Base-by-base conservation (phyloP, 169 alveolate genomes). In the Plasmodium vivax region DNA sequence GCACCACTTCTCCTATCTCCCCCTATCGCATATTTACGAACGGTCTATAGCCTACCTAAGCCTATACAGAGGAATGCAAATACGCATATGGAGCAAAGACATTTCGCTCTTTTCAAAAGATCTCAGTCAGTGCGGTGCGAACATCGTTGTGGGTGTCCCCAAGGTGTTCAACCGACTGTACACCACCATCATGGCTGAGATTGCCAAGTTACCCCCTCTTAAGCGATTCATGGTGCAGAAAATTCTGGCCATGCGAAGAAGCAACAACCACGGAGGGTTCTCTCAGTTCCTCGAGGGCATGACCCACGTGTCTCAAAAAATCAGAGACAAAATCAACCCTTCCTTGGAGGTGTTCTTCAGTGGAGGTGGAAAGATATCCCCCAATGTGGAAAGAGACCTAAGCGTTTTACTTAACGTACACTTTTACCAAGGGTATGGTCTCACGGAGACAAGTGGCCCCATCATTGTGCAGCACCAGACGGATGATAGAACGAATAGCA, bases 1-100 rank as follows among this genome's bases (percentile, higher is more conserved):
- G 7, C 38, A 9, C 75, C 97, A 98, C 95, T 94, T 98, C 85
- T 97, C 99, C 16, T 99, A 98, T 93, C 88, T 99, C 47, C 99
- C 99, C 30, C 92, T 97, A 84, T 99, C 99, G 3, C 99, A 99
- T 95, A 95, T 98, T 74, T 98, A 98, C 94, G 99, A 99, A 93
- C 97, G 99, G 84, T 80, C 93, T 43, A 92, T 97, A 58, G 95
- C 96, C 38, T 92, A 94, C 45, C 87, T 90, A 9, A 12, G 84
- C 58, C 54, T 90, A 12, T 79, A 38, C 1, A 19, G 54, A 58
- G 75, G 84, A 43, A n/a, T 62, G n/a, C 58, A 58, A 90, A n/a
- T 90, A 56, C 54, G 51, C 16, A 32, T 90, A 41, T 90, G 88
- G 88, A 74, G 94, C 68, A 90, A 80, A 23, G 74, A 90, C 62